Evolutionary conservation across 768 basidiomycete genomes (phyloP).

Genomic region (Pholiota molesta): DNA sequence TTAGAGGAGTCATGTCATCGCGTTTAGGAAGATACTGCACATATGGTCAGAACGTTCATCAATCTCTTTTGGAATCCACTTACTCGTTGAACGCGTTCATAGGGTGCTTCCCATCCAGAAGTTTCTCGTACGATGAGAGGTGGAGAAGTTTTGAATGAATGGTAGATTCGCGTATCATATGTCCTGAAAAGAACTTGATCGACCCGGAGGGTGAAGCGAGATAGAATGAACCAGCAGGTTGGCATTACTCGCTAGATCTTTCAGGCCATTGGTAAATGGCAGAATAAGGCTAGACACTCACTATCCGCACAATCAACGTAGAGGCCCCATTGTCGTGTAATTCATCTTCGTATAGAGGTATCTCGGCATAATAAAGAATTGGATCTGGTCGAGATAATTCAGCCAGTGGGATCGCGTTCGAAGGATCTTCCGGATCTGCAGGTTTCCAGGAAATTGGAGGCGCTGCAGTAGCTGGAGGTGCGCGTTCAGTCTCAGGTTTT

Average conservation of each 20-base stretch:
- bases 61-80: constrained; percentile 22
- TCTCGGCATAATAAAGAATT: constrained; percentile 96
- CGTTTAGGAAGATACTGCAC: constrained; percentile 66
- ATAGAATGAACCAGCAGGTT: constrained; percentile 87
- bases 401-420: constrained; percentile 77
- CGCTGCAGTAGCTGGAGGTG: constrained; percentile 18
- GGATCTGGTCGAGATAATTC: constrained; percentile 91
- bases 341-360: constrained; percentile 95
- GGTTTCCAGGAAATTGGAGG: constrained; percentile 45
- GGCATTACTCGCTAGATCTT: constrained; percentile 90
- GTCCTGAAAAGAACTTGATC: constrained; percentile 93
- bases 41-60: constrained; percentile 3
- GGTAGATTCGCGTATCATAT: constrained; percentile 88
- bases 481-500: constrained; percentile 7
- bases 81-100: constrained; percentile 79
- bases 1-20: constrained; percentile 86
- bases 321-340: constrained; percentile 96
- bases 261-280: constrained; percentile 8
- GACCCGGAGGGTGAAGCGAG: constrained; percentile 90
- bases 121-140: constrained; percentile 76
- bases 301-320: constrained; percentile 81
- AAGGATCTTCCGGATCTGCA: constrained; percentile 56
- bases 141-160: constrained; percentile 69
- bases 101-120: constrained; percentile 91
- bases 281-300: constrained; percentile 42